phyloP scores from a whole-genome alignment of 176 grass and related monocot genomes.

The Melocanna baccifera region DNA sequence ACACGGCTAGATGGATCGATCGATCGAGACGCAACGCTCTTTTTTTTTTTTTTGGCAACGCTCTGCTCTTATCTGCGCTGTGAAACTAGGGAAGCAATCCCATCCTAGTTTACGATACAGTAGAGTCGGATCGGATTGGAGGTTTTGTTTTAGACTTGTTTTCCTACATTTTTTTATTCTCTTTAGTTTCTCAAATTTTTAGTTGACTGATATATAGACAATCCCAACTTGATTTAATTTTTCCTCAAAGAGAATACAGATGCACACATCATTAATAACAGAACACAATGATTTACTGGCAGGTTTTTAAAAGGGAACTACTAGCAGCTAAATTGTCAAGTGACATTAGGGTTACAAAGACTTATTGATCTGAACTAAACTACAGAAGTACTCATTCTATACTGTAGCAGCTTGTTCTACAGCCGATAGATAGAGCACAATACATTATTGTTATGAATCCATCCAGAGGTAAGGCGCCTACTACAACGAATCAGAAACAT shows the following conservation, averaged over 20 bases:
- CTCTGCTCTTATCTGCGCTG: too few relatives aligned
- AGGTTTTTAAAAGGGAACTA: not conserved
- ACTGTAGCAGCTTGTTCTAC: not conserved
- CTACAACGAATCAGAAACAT: conserved; percentile 4
- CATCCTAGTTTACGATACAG: too few relatives aligned
- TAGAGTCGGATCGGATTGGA: too few relatives aligned
- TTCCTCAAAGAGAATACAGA: not conserved
- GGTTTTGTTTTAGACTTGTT: not conserved
- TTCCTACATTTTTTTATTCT: not conserved
- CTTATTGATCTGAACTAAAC: not conserved
- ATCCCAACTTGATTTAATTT: not conserved
- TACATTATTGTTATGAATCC: conserved; percentile 26
- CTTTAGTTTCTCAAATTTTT: not conserved
- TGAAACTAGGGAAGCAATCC: too few relatives aligned
- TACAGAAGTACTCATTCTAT: not conserved
- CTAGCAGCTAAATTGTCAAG: not conserved
- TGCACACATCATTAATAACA: not conserved
- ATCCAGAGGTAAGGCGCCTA: not conserved
- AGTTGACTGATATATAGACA: too few relatives aligned
- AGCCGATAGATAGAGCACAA: not conserved
- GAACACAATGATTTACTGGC: not conserved
- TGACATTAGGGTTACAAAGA: not conserved
- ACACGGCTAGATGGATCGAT: too few relatives aligned
- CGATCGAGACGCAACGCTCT: too few relatives aligned
- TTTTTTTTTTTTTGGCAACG: too few relatives aligned